Percentiles rank a stretch among this genome's conserved stretches.
Evolutionary conservation across 1,139 yeast species (phyloP).

Genomic region (Geotrichum europaeum): DNA sequence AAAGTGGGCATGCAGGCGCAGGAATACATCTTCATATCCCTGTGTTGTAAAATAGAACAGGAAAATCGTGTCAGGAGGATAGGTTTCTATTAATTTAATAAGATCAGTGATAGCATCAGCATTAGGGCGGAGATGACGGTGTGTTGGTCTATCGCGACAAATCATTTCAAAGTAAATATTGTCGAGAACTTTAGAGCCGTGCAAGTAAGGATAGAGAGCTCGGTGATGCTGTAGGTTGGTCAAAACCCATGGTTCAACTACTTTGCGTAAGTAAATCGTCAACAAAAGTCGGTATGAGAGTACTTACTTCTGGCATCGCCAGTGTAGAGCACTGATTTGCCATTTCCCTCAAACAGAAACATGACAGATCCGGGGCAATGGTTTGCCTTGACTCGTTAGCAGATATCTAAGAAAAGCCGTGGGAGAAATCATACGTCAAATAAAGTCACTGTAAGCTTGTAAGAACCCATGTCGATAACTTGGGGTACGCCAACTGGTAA

Average conservation of each 20-base stretch:
- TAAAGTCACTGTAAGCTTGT: slow-evolving; percentile 29
- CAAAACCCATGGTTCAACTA: slow-evolving; percentile 52
- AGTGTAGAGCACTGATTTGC: slow-evolving; percentile 43
- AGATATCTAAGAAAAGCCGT: slow-evolving; percentile 24
- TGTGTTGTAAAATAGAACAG: slow-evolving; percentile 39
- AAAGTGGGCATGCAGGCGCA: slow-evolving; percentile 36
- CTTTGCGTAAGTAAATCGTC: not conserved
- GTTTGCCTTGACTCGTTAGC: slow-evolving; percentile 35
- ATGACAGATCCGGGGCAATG: slow-evolving; percentile 63
- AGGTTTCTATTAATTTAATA: slow-evolving; percentile 36
- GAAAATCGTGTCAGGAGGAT: slow-evolving; percentile 44
- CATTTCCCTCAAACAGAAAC: slow-evolving; percentile 44
- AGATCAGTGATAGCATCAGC: slow-evolving; percentile 40
- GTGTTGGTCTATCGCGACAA: slow-evolving; percentile 47
- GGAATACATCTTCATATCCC: slow-evolving; percentile 57
- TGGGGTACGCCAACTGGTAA: slow-evolving; percentile 32
- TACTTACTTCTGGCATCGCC: slow-evolving; percentile 46
- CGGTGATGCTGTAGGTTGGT: slow-evolving; percentile 39
- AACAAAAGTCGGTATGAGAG: not conserved
- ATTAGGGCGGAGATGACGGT: slow-evolving; percentile 42
- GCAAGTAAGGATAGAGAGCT: slow-evolving; percentile 41
- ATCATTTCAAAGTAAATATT: slow-evolving; percentile 55
- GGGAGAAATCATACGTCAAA: slow-evolving; percentile 30
- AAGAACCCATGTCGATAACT: slow-evolving; percentile 21
- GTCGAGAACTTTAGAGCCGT: slow-evolving; percentile 37